Evolutionary conservation across 352 stramenopile species (phyloP).

Genomic region (Phytophthora brassicae): DNA sequence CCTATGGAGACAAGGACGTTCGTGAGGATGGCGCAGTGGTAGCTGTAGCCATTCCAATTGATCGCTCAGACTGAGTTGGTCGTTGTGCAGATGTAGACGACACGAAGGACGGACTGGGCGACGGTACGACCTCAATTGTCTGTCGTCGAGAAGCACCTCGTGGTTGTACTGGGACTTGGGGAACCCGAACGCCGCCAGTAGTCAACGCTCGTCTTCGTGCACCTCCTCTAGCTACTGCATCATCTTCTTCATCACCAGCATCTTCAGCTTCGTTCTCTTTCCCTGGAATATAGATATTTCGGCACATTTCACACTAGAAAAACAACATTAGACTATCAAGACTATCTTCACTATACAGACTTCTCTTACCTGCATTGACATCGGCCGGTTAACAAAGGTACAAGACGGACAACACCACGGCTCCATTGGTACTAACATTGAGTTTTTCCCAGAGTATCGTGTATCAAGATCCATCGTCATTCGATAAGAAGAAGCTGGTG

Average conservation of each 20-base stretch:
- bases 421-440: conserved; percentile 42
- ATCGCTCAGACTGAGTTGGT: conserved; percentile 22
- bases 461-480: conserved; percentile 68
- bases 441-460: conserved; percentile 44
- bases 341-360: background rate
- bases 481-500: conserved; percentile 36
- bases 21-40: conserved; percentile 24
- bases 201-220: conserved; percentile 30
- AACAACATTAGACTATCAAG: background rate
- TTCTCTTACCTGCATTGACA: conserved; percentile 57
- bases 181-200: conserved; percentile 9
- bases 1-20: conserved; percentile 8
- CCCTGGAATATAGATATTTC: conserved; percentile 43
- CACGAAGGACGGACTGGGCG: conserved; percentile 18
- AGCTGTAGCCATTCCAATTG: conserved; percentile 20
- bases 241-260: conserved; percentile 22
- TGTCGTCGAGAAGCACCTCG: conserved; percentile 15
- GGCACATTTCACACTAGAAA: conserved; percentile 50
- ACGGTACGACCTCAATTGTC: conserved; percentile 17
- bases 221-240: conserved; percentile 11
- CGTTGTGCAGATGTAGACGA: conserved; percentile 30
- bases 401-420: conserved; percentile 64
- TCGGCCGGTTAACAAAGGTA: conserved; percentile 63
- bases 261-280: conserved; percentile 24
- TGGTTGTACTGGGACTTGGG: conserved; percentile 7